These are phyloP conservation scores for Singerocomus rubriflavus DNA, from an alignment of 1,284 basidiomycete species.

Conservation along the genomic window DNA sequence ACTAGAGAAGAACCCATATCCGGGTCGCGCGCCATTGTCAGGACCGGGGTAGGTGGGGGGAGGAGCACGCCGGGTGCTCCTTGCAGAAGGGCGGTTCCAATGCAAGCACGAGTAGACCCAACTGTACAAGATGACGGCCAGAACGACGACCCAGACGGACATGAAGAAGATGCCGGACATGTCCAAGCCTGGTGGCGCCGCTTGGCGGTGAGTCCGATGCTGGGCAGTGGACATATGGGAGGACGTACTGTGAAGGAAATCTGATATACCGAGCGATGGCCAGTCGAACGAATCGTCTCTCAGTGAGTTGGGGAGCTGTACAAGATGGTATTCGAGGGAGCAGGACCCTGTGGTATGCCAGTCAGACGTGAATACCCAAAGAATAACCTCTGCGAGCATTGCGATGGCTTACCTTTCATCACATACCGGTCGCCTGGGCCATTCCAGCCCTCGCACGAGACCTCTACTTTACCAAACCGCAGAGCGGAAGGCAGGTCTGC, in stretches of 20 bases:
- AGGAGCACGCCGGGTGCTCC: constrained; percentile 25
- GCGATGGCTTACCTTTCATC: constrained; percentile 62
- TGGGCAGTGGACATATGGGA: background rate
- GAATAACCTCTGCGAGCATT: background rate
- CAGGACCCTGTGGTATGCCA: constrained; percentile 62
- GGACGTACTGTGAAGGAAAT: constrained; percentile 24
- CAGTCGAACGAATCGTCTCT: constrained; percentile 28
- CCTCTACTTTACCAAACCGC: constrained; percentile 77
- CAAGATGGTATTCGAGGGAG: constrained; percentile 75
- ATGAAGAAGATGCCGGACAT: constrained; percentile 48
- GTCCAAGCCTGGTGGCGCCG: constrained; percentile 36
- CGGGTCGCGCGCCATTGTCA: constrained; percentile 22
- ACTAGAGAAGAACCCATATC: constrained; percentile 51
- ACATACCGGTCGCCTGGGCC: constrained; percentile 78
- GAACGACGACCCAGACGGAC: constrained; percentile 51
- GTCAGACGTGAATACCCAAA: background rate
- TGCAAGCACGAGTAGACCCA: constrained; percentile 54
- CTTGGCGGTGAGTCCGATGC: background rate
- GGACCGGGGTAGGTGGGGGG: constrained; percentile 33
- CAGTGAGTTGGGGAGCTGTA: constrained; percentile 56
- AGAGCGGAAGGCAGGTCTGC: constrained; percentile 82
- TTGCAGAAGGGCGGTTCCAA: constrained; percentile 20
- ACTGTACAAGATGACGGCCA: constrained; percentile 55
- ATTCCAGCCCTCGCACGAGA: constrained; percentile 89
- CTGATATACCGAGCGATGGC: constrained; percentile 15